phyloP scores from a whole-genome alignment of 139 green algal species.

The Chara braunii region DNA sequence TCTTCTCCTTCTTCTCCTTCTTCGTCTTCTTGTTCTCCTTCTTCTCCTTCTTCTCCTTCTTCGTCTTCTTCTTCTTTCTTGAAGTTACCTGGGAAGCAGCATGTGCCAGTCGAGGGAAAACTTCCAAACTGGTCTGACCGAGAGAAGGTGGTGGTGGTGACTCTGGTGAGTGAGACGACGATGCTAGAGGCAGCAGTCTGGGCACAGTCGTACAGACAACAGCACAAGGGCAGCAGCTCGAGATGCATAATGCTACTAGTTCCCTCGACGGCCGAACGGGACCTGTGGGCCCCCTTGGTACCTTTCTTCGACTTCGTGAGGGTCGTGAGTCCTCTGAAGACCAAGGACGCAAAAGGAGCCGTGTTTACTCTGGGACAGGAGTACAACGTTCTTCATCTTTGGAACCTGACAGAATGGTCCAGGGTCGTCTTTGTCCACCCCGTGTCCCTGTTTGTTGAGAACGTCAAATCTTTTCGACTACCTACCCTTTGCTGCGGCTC shows the following conservation, averaged over 20 bases:
- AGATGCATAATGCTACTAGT: conserved; percentile 31
- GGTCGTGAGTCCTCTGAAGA: conserved; percentile 11
- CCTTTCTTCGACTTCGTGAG: conserved; percentile 26
- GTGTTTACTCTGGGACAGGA: neutral
- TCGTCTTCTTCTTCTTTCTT: too few relatives aligned
- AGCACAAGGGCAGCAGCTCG: conserved; percentile 30
- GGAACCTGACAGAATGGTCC: conserved; percentile 26
- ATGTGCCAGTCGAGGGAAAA: too few relatives aligned
- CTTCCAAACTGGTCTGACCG: too few relatives aligned
- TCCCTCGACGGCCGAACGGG: conserved; percentile 6
- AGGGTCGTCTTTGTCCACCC: conserved; percentile 31
- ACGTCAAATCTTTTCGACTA: conserved; percentile 29
- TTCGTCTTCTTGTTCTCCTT: too few relatives aligned
- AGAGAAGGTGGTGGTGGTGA: too few relatives aligned
- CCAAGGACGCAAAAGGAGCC: neutral
- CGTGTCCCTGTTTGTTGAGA: conserved; percentile 25
- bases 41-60: too few relatives aligned
- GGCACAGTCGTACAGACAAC: conserved; percentile 29
- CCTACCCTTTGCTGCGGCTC: conserved; percentile 24
- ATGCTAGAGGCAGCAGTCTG: conserved; percentile 11
- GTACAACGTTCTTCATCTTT: conserved; percentile 17
- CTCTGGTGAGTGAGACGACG: neutral
- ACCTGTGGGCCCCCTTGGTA: conserved; percentile 16
- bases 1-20: too few relatives aligned
- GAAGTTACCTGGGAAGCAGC: too few relatives aligned